Percentiles rank a stretch among this genome's conserved stretches.
Evolutionary conservation across 176 grass and related monocot genomes (phyloP).

Genomic region (Secale cereale): DNA sequence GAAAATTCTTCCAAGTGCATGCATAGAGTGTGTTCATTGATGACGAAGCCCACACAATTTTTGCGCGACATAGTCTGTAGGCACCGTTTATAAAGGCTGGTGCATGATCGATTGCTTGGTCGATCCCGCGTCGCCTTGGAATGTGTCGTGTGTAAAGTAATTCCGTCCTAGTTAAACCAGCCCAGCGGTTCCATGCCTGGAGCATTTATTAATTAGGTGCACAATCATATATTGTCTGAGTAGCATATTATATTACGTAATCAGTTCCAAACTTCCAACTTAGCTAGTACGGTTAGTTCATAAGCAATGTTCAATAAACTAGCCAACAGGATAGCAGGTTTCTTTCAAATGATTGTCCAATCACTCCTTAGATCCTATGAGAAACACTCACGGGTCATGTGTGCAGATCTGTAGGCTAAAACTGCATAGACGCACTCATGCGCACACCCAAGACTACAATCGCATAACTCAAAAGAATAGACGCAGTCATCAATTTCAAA

Average conservation of each 20-base stretch:
- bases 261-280: constrained; percentile 22
- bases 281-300: constrained; percentile 24
- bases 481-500: neutral
- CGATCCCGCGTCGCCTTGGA: no score
- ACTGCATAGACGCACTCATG: neutral
- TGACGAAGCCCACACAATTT: no score
- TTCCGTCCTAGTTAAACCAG: neutral
- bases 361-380: constrained; percentile 17
- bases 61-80: no score
- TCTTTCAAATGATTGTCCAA: constrained; percentile 25
- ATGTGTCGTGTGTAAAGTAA: no score
- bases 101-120: no score
- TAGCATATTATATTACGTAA: constrained; percentile 7
- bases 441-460: neutral
- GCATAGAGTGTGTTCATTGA: neutral
- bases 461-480: neutral
- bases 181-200: neutral
- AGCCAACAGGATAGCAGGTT: neutral
- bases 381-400: neutral
- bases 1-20: neutral
- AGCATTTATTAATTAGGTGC: neutral
- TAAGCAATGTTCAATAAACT: constrained; percentile 17
- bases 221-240: neutral
- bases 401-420: neutral
- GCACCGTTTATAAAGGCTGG: no score